Evolutionary conservation across 306 rosid genomes (phyloP).

Genomic region (Rosa chinensis): DNA sequence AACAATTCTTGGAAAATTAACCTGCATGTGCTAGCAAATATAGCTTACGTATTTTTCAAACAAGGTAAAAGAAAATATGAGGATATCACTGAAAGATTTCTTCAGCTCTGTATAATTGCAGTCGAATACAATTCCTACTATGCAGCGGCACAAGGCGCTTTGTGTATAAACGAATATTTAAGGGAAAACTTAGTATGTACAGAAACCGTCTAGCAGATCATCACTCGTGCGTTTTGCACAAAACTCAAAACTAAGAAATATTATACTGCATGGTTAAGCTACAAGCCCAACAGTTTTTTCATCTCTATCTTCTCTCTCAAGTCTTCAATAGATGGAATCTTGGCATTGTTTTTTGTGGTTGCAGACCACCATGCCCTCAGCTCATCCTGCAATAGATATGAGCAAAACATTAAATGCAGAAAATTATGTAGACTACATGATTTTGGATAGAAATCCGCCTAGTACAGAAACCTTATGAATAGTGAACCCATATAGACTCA

Average conservation of each 20-base stretch:
- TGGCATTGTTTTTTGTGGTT: conserved; percentile 41
- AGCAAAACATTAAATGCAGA: not conserved
- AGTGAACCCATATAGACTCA: not conserved
- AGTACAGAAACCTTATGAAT: not conserved
- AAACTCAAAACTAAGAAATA: not conserved
- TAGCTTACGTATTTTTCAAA: not conserved
- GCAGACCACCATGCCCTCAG: conserved; percentile 84
- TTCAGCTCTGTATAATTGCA: not conserved
- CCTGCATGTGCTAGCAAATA: not conserved
- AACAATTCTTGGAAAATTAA: not conserved
- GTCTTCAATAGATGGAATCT: conserved; percentile 57
- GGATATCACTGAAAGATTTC: not conserved
- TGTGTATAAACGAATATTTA: not conserved
- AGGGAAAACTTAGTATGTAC: conserved; percentile 6
- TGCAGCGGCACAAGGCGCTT: conserved; percentile 3
- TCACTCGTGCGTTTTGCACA: not conserved
- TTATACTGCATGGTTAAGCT: conserved; percentile 30
- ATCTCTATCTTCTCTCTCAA: conserved; percentile 46
- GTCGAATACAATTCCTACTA: not conserved
- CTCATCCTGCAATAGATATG: conserved; percentile 64
- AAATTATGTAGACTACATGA: not conserved
- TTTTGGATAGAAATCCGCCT: not conserved
- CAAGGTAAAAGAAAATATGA: not conserved
- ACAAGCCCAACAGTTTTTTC: conserved; percentile 61
- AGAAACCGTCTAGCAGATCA: not conserved